Percentiles rank a stretch among this genome's conserved stretches.
phyloP scores from a whole-genome alignment of 2,329 filamentous ascomycete genomes.

The Trichoderma sp. region DNA sequence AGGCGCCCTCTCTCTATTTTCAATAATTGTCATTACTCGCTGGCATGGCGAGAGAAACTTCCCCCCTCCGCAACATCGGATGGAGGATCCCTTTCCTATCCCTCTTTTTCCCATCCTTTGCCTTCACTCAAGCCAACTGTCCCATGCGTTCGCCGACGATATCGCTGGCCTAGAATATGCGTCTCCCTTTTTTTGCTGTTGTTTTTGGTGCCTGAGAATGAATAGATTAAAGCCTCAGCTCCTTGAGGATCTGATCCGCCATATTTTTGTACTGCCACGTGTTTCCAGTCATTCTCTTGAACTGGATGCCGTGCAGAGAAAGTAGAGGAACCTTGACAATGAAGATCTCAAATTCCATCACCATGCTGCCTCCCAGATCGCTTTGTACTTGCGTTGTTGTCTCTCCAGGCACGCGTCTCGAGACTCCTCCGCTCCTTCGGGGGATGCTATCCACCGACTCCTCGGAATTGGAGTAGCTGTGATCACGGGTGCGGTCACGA shows the following conservation, averaged over 20 bases:
- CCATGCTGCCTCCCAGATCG: conserved; percentile 79
- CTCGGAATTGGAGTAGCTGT: conserved; percentile 83
- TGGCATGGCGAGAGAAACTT: background rate
- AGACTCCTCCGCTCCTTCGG: conserved; percentile 49
- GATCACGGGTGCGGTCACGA: conserved; percentile 49
- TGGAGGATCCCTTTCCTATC: background rate
- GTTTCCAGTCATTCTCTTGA: conserved; percentile 92
- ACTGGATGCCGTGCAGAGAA: conserved; percentile 91
- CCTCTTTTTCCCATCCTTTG: background rate
- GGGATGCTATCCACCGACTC: conserved; percentile 73
- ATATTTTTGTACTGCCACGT: conserved; percentile 99
- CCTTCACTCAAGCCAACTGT: background rate
- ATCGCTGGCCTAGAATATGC: background rate
- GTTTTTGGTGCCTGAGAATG: background rate
- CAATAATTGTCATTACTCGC: conserved; percentile 2
- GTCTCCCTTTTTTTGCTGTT: background rate
- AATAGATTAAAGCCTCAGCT: conserved; percentile 66
- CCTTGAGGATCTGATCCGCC: conserved; percentile 90
- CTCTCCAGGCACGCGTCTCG: conserved; percentile 69
- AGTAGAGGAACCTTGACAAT: conserved; percentile 96
- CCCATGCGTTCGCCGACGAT: background rate
- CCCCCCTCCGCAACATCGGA: background rate
- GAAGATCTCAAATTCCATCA: conserved; percentile 89
- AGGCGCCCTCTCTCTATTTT: conserved; percentile 20
- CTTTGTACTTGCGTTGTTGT: conserved; percentile 90